Evolutionary conservation across 148 eudicot genomes (phyloP), one percentile per base, ranked within the genome.

Genomic region (Nepenthes gracilis): DNA sequence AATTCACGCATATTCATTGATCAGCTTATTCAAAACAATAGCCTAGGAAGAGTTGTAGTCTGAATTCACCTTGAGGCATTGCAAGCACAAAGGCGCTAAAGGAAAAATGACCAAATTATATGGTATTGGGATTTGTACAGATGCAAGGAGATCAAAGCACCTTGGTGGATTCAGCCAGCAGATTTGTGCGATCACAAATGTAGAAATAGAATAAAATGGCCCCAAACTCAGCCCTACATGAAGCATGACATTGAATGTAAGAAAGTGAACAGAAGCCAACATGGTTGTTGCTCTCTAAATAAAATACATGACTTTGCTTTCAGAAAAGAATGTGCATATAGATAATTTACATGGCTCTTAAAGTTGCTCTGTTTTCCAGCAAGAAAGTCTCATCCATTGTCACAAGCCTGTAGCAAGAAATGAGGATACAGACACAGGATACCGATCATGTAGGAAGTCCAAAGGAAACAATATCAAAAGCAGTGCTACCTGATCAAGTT

Each of bases 311-410:
- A 5, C 53, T 49, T 10, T 0, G 11, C 6, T 5, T 11, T 49
- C 2, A 11, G 10, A 49, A 49, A n/a, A 49, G 11, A 1, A 49
- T 11, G 11, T 5, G 53, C 15, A 49, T 10, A 2, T 5, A 11
- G 53, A n/a, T 11, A 58, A 72, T 91, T 78, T 71, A 88, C 99
- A 93, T 84, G 58, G 96, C 95, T 78, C 96, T 86, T 68, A 93
- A 78, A 55, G 84, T 74, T 72, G 70, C 61, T 61, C 99, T 84
- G 66, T 88, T 85, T 54, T 93, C 96, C 59, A 84, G 81, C 76
- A 88, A 74, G 79, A 88, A 93, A 6, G 87, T 54, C 55, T 88
- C 99, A 52, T 93, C 98, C 99, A 93, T 81, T 35, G 86, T 70
- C 67, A 88, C 65, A 82, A 88, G 89, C 95, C 98, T 93, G 64